A percentile compares a stretch with the other conserved stretches of the same genome.
phyloP scores from a whole-genome alignment of 202 grass and related monocot genomes.

The Cymbopogon flexuosus region DNA sequence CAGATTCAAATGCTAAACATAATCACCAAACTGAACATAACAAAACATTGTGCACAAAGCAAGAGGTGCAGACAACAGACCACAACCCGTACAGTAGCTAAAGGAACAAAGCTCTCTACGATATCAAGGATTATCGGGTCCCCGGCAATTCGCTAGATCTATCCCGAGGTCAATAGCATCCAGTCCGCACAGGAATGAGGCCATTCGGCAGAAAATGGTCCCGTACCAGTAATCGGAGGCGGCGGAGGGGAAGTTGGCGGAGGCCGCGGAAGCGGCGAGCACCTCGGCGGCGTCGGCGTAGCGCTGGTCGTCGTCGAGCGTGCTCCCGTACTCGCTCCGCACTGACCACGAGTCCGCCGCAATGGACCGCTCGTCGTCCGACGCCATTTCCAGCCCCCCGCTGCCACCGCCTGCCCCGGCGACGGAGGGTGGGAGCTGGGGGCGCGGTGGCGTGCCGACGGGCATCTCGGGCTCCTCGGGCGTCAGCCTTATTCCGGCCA shows the following conservation, averaged over 20 bases:
- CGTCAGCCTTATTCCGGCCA: conserved; percentile 62
- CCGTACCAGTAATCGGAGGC: conserved; percentile 84
- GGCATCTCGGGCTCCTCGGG: conserved; percentile 61
- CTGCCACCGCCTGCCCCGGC: conserved; percentile 33
- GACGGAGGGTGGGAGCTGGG: conserved; percentile 39
- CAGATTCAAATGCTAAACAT: not conserved
- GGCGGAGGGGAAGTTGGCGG: conserved; percentile 60
- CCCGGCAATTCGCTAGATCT: conserved; percentile 25
- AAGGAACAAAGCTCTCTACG: not conserved
- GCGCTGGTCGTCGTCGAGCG: conserved; percentile 90
- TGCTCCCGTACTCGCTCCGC: conserved; percentile 97
- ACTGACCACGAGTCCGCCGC: conserved; percentile 97
- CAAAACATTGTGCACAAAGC: not conserved
- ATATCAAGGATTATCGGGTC: not conserved
- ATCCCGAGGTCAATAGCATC: not conserved
- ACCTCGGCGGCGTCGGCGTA: conserved; percentile 69
- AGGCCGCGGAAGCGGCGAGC: conserved; percentile 46
- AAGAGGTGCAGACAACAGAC: not conserved
- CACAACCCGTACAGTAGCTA: not conserved
- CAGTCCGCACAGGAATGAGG: not conserved
- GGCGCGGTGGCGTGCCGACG: conserved; percentile 38
- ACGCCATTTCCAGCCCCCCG: conserved; percentile 50
- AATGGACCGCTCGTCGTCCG: conserved; percentile 94
- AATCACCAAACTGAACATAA: not conserved
- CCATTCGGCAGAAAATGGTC: not conserved